Base-by-base conservation (phyloP, 2,329 filamentous ascomycete species). In the Ophiocordyceps camponoti-floridani region DNA sequence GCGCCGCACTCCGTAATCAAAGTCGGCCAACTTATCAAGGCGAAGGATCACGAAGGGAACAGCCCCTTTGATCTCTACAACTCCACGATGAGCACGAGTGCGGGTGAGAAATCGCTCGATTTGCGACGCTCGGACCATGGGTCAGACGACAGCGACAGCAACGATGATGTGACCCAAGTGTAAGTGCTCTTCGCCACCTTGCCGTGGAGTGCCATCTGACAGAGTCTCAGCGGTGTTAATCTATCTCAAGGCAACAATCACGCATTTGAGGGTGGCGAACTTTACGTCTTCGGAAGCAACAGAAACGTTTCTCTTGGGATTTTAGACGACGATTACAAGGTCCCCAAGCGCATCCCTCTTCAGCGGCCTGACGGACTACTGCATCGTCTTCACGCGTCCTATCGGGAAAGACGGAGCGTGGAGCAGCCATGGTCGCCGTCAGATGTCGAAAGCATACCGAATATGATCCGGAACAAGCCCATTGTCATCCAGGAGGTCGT, bases 281-380 rank as follows among this genome's bases (percentile, higher is more conserved):
- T 95, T 1, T 96, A 86, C 55, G 82, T 86, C 1, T 95, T 96
- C 62, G 91, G 91, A 43, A 96, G 88, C 62, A 98, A 95, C 63
- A 93, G 91, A 56, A 98, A 98, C 53, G 64, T 94, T 10, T 91
- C 84, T 0, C 73, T 98, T 19, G 91, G 91, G 1, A 81, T 96
- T 48, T 88, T 88, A n/a, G 88, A 98, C 56, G 82, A 93, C 54
- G 87, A 95, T 58, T 89, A 98, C 57, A 79, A 96, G 50, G 94
- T 82, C 54, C 91, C 91, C 0, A 91, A 96, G 58, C 82, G 86
- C 10, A 77, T 95, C 11, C 67, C 71, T 30, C 62, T 96, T 31
- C 75, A 77, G 45, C 77, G 89, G 14, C 86, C 91, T 0, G 79
- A 84, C 23, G 77, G 85, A 55, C 68, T 96, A 1, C 60, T 94